A percentile compares a stretch with the other conserved stretches of the same genome.
These are phyloP conservation scores for Claviceps sp. DNA, from an alignment of 2,329 filamentous ascomycete species.

Conservation along the genomic window DNA sequence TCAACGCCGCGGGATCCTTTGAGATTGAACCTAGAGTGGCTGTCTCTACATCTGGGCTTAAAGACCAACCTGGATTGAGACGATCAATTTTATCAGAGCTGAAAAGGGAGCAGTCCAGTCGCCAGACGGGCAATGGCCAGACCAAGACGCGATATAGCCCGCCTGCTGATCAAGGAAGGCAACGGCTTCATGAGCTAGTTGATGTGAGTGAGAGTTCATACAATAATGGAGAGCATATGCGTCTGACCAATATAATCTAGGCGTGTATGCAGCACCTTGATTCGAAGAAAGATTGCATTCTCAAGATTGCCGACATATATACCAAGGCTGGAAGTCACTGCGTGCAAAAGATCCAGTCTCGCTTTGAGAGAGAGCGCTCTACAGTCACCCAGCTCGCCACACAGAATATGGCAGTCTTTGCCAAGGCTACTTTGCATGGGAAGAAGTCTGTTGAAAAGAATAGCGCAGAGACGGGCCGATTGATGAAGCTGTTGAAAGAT, in stretches of 20 bases:
- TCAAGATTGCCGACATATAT: conserved; percentile 3
- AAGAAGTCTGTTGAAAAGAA: background rate
- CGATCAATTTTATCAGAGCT: conserved; percentile 1
- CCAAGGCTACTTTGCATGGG: background rate
- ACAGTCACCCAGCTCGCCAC: background rate
- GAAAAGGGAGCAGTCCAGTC: background rate
- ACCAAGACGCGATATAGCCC: background rate
- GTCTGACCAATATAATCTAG: background rate
- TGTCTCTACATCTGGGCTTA: background rate
- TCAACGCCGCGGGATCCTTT: background rate
- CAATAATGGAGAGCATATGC: background rate
- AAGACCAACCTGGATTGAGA: background rate
- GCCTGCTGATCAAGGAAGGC: background rate
- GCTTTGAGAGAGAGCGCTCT: conserved; percentile 3
- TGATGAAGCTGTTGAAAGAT: background rate
- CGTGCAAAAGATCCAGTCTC: conserved; percentile 5
- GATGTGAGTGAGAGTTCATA: conserved; percentile 1
- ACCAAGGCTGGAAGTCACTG: conserved; percentile 3
- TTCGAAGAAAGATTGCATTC: conserved; percentile 1
- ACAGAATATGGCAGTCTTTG: background rate
- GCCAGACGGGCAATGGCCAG: background rate
- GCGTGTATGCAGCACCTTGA: conserved; percentile 2
- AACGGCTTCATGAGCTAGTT: conserved; percentile 3
- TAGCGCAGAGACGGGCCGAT: background rate
- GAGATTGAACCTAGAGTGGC: background rate